Evolutionary conservation across 169 alveolate species (phyloP), one percentile per base, ranked within the genome.

Genomic region (Fabrea salina): DNA sequence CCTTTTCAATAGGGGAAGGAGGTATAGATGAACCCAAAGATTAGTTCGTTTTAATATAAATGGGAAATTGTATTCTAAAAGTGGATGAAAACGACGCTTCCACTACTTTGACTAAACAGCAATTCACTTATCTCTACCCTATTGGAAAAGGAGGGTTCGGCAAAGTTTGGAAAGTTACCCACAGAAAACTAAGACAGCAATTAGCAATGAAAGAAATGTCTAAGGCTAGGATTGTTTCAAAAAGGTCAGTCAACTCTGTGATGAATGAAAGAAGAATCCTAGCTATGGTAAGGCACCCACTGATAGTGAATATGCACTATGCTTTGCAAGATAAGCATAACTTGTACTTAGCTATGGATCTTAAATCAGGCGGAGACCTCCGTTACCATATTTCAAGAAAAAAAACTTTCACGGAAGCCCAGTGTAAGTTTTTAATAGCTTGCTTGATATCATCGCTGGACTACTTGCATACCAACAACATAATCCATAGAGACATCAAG

Each of bases 1-100:
- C 94, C n/a, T 96, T 95, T 82, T 91, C 92, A 40, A 95, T 96
- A 57, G 91, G 97, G 3, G 97, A 91, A 57, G 98, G 98, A 3
- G 99, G 99, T 35, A 91, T 96, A 32, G 94, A 88, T 19, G 99
- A 96, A 61, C 54, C 50, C 11, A 13, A 16, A 32, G 74, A 61
- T 33, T 61, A 61, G 49, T 32, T 61, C n/a, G 7, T 35, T 61
- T 33, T 16, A 11, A 56, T n/a, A n/a, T n/a, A n/a, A n/a, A n/a
- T n/a, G n/a, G n/a, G n/a, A n/a, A n/a, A n/a, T n/a, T n/a, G n/a
- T n/a, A n/a, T n/a, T n/a, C n/a, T n/a, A n/a, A n/a, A n/a, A n/a
- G n/a, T n/a, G n/a, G n/a, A n/a, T n/a, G n/a, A n/a, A n/a, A n/a
- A n/a, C n/a, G n/a, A n/a, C n/a, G n/a, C n/a, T n/a, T n/a, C n/a